These are phyloP conservation scores for Apophysomyces sp. DNA, from an alignment of 371 early-diverging fungal genomes.

Conservation along the genomic window DNA sequence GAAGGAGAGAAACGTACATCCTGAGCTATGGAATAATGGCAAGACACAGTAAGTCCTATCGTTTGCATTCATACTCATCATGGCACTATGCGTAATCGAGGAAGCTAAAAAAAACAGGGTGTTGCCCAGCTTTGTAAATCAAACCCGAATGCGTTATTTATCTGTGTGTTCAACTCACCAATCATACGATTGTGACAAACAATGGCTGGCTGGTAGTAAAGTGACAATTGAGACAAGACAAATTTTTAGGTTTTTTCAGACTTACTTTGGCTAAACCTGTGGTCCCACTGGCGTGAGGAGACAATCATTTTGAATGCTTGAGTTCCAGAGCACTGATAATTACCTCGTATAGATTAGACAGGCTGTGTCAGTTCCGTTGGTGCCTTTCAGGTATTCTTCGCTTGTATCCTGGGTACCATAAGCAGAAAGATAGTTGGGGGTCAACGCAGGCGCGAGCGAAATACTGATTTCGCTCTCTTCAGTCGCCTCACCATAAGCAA, in stretches of 20 bases:
- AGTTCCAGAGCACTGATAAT: not conserved
- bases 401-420: constrained; percentile 1
- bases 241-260: no score
- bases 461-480: not conserved
- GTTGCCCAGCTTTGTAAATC: no score
- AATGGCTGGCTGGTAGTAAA: no score
- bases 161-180: no score
- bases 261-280: constrained; percentile 23
- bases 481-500: constrained; percentile 20
- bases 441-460: constrained; percentile 1
- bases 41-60: constrained; percentile 25
- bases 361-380: constrained; percentile 4
- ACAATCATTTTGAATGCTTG: no score
- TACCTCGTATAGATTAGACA: constrained; percentile 16
- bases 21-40: constrained; percentile 30
- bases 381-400: constrained; percentile 5
- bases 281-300: no score
- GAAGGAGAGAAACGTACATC: constrained; percentile 5
- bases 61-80: constrained; percentile 1
- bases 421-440: not conserved
- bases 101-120: no score
- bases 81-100: not conserved
- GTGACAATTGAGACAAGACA: not conserved
- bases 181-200: no score
- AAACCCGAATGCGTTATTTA: no score